Conservation (phyloP, 306 rosid species). For the Alnus rubra region DNA sequence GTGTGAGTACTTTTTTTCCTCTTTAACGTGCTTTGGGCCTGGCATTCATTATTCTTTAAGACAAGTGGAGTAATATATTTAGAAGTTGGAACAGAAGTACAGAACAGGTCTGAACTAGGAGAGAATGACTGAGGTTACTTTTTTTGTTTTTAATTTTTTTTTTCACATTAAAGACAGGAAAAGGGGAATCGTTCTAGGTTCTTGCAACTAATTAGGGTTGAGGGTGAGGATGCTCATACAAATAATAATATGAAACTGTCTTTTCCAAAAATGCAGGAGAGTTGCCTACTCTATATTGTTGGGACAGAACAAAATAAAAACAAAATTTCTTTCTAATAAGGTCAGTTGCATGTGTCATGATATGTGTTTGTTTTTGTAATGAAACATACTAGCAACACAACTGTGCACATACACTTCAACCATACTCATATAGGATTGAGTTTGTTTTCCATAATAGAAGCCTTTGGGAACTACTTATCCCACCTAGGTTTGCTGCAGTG, state of each 20-base stretch:
- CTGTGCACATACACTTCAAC: not conserved
- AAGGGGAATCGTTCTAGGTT: conserved; percentile 7
- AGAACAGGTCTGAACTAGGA: not conserved
- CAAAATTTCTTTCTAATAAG: not conserved
- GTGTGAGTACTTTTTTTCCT: conserved; percentile 54
- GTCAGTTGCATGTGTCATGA: not conserved
- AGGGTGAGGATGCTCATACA: not conserved
- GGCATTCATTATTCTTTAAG: not conserved
- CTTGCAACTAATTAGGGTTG: not conserved
- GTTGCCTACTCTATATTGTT: not conserved
- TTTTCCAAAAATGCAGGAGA: not conserved
- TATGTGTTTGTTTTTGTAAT: not conserved
- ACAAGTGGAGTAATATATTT: conserved; percentile 14
- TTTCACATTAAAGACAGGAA: not conserved
- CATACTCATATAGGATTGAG: not conserved
- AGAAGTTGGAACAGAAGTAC: conserved; percentile 8
- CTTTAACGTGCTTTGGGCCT: conserved; percentile 9
- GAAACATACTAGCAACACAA: not conserved
- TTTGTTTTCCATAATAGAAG: not conserved
- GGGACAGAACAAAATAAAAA: not conserved
- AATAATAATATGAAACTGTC: not conserved
- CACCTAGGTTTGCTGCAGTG: not conserved
- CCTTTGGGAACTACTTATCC: not conserved
- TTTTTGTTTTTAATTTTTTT: too few relatives aligned
- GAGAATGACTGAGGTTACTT: not conserved